These are phyloP conservation scores for Neodidymelliopsis sp. DNA, from an alignment of 2,329 filamentous ascomycete species.

Conservation along the genomic window DNA sequence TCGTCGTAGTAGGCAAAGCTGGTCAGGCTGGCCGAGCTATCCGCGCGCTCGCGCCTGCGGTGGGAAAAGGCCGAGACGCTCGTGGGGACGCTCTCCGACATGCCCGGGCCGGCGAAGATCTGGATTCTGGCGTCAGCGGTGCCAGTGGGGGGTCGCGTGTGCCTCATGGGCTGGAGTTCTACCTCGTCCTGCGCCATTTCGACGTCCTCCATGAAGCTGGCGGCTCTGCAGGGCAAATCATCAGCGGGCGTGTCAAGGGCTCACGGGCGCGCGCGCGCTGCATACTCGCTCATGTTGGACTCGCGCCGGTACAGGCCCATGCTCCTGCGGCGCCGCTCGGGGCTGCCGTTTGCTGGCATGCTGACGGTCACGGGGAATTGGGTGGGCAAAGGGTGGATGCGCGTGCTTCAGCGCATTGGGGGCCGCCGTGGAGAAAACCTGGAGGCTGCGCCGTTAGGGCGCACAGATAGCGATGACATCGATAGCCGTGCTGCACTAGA, in stretches of 20 bases:
- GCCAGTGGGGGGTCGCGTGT: constrained; percentile 26
- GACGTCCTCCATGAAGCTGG: constrained; percentile 91
- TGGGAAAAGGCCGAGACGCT: constrained; percentile 92
- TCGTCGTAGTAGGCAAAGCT: constrained; percentile 82
- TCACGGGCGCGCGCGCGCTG: constrained; percentile 1
- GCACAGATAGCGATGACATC: constrained; percentile 19
- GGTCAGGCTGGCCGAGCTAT: constrained; percentile 76
- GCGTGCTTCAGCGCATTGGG: constrained; percentile 8
- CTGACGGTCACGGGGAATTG: constrained; percentile 16
- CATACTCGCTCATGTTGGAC: constrained; percentile 67
- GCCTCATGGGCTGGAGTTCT: constrained; percentile 41
- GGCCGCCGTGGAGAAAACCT: constrained; percentile 12
- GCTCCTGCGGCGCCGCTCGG: constrained; percentile 45
- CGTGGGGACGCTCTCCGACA: constrained; percentile 94
- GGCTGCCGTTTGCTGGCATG: constrained; percentile 45
- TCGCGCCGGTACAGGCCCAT: constrained; percentile 67
- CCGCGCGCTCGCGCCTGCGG: constrained; percentile 73
- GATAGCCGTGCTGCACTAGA: constrained; percentile 2
- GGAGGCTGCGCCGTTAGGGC: not conserved
- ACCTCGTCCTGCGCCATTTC: constrained; percentile 99
- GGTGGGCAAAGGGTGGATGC: no score
- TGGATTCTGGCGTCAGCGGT: constrained; percentile 51
- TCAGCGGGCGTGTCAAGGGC: constrained; percentile 1
- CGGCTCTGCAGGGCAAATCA: constrained; percentile 18
- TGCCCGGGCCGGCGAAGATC: constrained; percentile 83